Evolutionary conservation across 2,329 filamentous ascomycete species (phyloP).

Genomic region (Ampelomyces quisqualis): DNA sequence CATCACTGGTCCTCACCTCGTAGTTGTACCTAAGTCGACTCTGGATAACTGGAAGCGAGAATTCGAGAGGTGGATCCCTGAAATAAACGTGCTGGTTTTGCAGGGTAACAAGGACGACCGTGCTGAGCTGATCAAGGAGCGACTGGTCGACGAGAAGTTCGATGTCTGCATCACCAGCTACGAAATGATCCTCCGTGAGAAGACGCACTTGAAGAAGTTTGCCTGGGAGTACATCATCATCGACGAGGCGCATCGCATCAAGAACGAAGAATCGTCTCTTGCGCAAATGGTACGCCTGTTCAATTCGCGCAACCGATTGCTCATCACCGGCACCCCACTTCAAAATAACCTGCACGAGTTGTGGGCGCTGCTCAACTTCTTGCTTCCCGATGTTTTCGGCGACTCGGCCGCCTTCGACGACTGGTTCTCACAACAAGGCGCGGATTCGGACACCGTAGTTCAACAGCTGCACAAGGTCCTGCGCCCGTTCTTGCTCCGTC

Average conservation of each 20-base stretch:
- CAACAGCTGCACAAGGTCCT: constrained; percentile 93
- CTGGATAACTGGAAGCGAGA: constrained; percentile 98
- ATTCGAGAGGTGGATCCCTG: constrained; percentile 90
- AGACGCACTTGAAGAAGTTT: constrained; percentile 92
- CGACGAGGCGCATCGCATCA: constrained; percentile 96
- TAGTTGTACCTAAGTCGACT: constrained; percentile 93
- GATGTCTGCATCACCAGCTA: constrained; percentile 98
- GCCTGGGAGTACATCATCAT: constrained; percentile 99
- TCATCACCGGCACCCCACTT: constrained; percentile 94
- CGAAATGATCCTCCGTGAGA: constrained; percentile 97
- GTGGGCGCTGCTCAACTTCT: constrained; percentile 95
- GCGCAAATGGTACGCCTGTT: constrained; percentile 96
- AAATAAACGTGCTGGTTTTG: constrained; percentile 89
- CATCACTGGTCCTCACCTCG: constrained; percentile 85
- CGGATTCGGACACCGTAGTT: constrained; percentile 92
- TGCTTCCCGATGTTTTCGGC: constrained; percentile 97
- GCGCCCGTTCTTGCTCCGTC: constrained; percentile 87
- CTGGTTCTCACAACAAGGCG: constrained; percentile 91
- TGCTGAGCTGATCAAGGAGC: constrained; percentile 81
- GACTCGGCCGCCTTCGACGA: constrained; percentile 96
- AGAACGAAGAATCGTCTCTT: constrained; percentile 96
- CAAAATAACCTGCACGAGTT: constrained; percentile 98
- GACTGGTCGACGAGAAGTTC: constrained; percentile 90
- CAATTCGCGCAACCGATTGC: constrained; percentile 87
- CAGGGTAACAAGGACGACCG: constrained; percentile 96